Evolutionary conservation across 176 grass and related monocot genomes (phyloP).

Genomic region (Triticum turgidum): DNA sequence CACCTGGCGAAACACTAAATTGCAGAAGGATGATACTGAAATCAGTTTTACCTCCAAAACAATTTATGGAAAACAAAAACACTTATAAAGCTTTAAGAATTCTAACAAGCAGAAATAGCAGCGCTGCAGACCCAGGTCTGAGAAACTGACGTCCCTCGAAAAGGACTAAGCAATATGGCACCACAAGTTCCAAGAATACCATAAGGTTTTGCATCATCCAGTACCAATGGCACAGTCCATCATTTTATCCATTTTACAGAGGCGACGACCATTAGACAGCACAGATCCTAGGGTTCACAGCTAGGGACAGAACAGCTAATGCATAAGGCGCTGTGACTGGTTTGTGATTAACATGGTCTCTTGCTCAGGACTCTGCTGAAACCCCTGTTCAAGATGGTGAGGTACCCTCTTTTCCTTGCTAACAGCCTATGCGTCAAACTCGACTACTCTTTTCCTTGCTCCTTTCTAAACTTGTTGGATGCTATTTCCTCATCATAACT

Average conservation of each 20-base stretch:
- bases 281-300: neutral
- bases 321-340: neutral
- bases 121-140: neutral
- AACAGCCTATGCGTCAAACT: neutral
- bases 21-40: neutral
- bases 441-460: neutral
- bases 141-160: neutral
- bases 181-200: neutral
- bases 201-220: neutral
- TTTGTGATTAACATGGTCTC: neutral
- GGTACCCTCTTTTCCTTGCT: neutral
- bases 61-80: neutral
- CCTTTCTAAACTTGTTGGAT: neutral
- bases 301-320: neutral
- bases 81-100: neutral
- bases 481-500: neutral
- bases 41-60: conserved; percentile 6
- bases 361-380: neutral
- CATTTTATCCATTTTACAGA: neutral
- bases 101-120: conserved; percentile 11
- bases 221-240: neutral
- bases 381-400: neutral
- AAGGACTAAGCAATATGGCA: neutral
- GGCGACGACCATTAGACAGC: neutral
- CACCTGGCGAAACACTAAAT: neutral